phyloP scores from a whole-genome alignment of 2,329 filamentous ascomycete species.

The Fusarium burgessii region DNA sequence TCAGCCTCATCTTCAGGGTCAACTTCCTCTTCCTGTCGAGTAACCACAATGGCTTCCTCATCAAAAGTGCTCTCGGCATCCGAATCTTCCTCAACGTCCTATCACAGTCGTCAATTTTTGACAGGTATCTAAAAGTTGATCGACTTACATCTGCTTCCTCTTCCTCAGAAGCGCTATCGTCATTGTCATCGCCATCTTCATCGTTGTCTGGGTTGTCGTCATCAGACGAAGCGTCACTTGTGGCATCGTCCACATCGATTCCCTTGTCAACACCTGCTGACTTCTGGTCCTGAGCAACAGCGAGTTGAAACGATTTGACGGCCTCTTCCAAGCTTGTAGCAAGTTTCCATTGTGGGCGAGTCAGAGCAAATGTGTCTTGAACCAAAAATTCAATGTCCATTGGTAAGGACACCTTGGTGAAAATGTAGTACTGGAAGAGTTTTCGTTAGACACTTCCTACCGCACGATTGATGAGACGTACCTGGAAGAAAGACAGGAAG shows the following conservation, averaged over 20 bases:
- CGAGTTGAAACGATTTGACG: constrained; percentile 82
- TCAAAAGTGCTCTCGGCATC: constrained; percentile 74
- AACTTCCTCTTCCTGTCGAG: constrained; percentile 87
- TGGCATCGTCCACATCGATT: constrained; percentile 77
- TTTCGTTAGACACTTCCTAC: constrained; percentile 9
- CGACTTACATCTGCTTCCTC: constrained; percentile 67
- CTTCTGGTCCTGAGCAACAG: constrained; percentile 92
- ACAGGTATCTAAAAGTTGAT: not conserved
- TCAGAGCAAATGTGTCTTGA: constrained; percentile 87
- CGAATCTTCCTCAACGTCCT: constrained; percentile 64
- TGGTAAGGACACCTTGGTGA: constrained; percentile 87
- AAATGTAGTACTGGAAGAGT: constrained; percentile 81
- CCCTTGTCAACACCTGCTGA: constrained; percentile 76
- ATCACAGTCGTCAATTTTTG: constrained; percentile 29
- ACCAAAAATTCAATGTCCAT: constrained; percentile 99
- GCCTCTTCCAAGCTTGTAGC: constrained; percentile 86
- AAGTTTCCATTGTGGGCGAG: constrained; percentile 93
- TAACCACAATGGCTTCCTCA: constrained; percentile 92
- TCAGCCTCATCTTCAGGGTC: constrained; percentile 96
- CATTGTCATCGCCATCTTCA: constrained; percentile 71
- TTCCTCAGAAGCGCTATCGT: constrained; percentile 69
- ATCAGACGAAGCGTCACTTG: constrained; percentile 78
- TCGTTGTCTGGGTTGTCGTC: constrained; percentile 79
- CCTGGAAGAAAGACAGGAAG: constrained; percentile 94
- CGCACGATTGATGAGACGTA: constrained; percentile 46